Percentiles rank a stretch among this genome's conserved stretches.
These are phyloP conservation scores for Musa beccarii DNA, from an alignment of 176 grass and related monocot genomes.

Conservation along the genomic window DNA sequence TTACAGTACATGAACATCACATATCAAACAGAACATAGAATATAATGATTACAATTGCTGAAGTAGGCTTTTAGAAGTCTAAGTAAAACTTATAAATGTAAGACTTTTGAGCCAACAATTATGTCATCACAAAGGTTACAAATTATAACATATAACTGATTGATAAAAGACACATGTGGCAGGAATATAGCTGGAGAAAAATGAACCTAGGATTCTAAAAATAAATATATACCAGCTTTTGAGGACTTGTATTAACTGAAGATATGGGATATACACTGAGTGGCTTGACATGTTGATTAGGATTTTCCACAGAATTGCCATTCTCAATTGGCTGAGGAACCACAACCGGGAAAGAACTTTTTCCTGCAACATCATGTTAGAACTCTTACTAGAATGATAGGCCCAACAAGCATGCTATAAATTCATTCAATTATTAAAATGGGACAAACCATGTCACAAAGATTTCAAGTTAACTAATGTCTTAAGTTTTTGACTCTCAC, in stretches of 20 bases:
- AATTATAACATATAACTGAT: background rate
- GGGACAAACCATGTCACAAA: background rate
- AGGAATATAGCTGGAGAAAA: constrained; percentile 1
- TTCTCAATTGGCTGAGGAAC: constrained; percentile 47
- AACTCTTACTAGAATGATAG: background rate
- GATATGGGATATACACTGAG: constrained; percentile 54
- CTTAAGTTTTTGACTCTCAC: background rate
- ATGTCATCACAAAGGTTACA: background rate
- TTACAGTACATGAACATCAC: no score
- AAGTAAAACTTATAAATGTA: background rate
- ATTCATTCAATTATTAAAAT: background rate
- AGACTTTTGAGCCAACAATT: background rate
- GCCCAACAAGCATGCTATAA: background rate
- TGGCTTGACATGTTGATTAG: constrained; percentile 42
- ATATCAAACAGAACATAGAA: no score
- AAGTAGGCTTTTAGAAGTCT: no score
- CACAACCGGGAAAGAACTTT: constrained; percentile 65
- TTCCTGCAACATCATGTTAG: constrained; percentile 41
- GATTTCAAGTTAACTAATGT: background rate
- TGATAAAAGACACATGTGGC: constrained; percentile 3
- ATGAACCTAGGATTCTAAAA: background rate
- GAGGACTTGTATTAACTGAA: constrained; percentile 30
- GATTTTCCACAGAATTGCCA: constrained; percentile 44
- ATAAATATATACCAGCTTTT: constrained; percentile 16
- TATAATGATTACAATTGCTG: no score